Evolutionary conservation across 345 rosid genomes (phyloP).

Genomic region (Brassica rapa): DNA sequence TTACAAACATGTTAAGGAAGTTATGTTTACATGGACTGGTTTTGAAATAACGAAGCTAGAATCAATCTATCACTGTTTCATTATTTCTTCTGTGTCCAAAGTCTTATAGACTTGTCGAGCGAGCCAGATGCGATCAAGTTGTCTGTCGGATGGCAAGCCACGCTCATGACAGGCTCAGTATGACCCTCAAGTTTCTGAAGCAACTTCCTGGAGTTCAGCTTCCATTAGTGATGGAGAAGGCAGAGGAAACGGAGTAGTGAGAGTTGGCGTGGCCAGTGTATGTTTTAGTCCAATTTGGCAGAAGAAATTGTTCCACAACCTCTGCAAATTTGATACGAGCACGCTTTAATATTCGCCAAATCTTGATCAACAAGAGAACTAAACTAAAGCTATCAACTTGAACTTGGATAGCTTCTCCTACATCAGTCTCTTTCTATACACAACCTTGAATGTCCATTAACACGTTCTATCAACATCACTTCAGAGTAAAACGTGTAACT

Average conservation of each 20-base stretch:
- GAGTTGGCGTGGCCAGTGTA: conserved; percentile 76
- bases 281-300: conserved; percentile 81
- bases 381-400: too few relatives aligned
- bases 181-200: conserved; percentile 97
- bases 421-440: too few relatives aligned
- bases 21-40: background rate
- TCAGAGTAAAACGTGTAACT: too few relatives aligned
- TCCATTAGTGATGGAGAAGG: conserved; percentile 82
- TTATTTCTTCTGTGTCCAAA: conserved; percentile 76
- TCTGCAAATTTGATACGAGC: conserved; percentile 53
- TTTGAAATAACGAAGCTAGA: background rate
- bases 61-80: conserved; percentile 14
- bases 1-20: background rate
- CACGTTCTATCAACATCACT: too few relatives aligned
- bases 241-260: conserved; percentile 67
- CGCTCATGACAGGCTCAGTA: conserved; percentile 72
- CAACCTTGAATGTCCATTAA: too few relatives aligned
- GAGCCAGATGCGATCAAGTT: conserved; percentile 90
- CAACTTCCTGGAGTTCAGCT: conserved; percentile 71
- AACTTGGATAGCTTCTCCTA: too few relatives aligned
- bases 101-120: conserved; percentile 73
- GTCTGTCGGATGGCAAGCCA: conserved; percentile 79
- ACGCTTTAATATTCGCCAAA: too few relatives aligned
- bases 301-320: conserved; percentile 83
- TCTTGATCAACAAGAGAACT: too few relatives aligned